A percentile compares a stretch with the other conserved stretches of the same genome.
These are phyloP conservation scores for Rubia yunnanensis DNA, from an alignment of 257 asterid species.

Conservation along the genomic window DNA sequence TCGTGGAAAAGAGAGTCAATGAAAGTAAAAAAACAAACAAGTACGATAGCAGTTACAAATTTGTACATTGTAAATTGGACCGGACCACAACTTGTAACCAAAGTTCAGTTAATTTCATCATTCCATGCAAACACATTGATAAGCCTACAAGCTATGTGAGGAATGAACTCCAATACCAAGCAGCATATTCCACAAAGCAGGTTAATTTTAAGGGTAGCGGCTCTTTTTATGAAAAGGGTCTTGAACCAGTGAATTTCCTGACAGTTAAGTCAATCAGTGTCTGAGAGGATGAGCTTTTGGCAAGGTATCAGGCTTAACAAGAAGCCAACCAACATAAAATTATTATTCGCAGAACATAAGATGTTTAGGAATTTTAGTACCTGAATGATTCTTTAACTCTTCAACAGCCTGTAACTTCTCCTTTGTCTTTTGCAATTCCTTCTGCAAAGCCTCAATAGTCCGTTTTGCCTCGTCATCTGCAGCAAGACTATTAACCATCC, in stretches of 20 bases:
- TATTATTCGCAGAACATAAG: neutral
- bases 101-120: neutral
- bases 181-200: neutral
- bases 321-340: neutral
- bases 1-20: neutral
- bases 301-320: neutral
- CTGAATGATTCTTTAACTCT: slow-evolving; percentile 84
- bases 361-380: slow-evolving; percentile 28
- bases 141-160: neutral
- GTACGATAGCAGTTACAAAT: neutral
- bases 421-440: slow-evolving; percentile 82
- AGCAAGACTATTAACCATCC: slow-evolving; percentile 89
- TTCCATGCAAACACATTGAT: neutral
- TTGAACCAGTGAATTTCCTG: neutral
- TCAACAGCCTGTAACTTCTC: slow-evolving; percentile 90
- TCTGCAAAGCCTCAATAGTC: slow-evolving; percentile 92
- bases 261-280: neutral
- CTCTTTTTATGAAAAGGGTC: neutral
- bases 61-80: neutral
- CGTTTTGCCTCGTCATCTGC: slow-evolving; percentile 89
- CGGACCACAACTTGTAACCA: neutral
- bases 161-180: neutral
- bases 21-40: neutral
- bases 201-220: neutral
- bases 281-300: neutral